A percentile compares a stretch with the other conserved stretches of the same genome.
phyloP scores from a whole-genome alignment of 441 rosid species.

The Gossypium armourianum region DNA sequence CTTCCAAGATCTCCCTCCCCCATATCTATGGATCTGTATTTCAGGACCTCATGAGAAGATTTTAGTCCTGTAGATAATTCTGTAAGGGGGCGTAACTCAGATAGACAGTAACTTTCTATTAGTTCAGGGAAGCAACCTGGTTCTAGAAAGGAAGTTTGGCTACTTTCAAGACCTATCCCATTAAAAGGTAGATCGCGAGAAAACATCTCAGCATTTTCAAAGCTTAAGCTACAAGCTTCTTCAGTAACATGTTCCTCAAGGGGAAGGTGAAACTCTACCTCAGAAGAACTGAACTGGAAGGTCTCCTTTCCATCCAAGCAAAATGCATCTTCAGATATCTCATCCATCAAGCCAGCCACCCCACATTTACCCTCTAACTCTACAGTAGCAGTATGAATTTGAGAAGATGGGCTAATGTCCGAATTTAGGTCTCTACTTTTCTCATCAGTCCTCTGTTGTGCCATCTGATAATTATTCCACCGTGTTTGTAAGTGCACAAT shows the following conservation, averaged over 20 bases:
- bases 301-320: slow-evolving; percentile 35
- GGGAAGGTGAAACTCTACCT: slow-evolving; percentile 27
- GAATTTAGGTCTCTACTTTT: slow-evolving; percentile 19
- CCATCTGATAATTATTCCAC: slow-evolving; percentile 58
- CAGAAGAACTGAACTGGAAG: slow-evolving; percentile 32
- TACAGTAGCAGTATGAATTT: slow-evolving; percentile 26
- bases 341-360: slow-evolving; percentile 58
- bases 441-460: slow-evolving; percentile 36
- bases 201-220: slow-evolving; percentile 32
- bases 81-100: slow-evolving; percentile 47
- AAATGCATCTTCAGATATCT: slow-evolving; percentile 75
- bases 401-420: slow-evolving; percentile 32
- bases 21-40: slow-evolving; percentile 21
- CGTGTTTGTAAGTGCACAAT: slow-evolving; percentile 74
- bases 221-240: slow-evolving; percentile 30
- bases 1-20: slow-evolving; percentile 42
- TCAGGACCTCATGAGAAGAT: slow-evolving; percentile 27
- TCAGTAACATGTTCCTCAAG: slow-evolving; percentile 35
- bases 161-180: slow-evolving; percentile 38
- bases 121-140: slow-evolving; percentile 51
- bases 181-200: slow-evolving; percentile 29
- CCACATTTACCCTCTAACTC: slow-evolving; percentile 27
- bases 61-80: slow-evolving; percentile 45
- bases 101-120: slow-evolving; percentile 69
- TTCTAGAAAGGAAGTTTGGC: slow-evolving; percentile 44